Base-by-base conservation (phyloP, 495 filamentous ascomycete genomes). In the Penicillium psychrofluorescens region DNA sequence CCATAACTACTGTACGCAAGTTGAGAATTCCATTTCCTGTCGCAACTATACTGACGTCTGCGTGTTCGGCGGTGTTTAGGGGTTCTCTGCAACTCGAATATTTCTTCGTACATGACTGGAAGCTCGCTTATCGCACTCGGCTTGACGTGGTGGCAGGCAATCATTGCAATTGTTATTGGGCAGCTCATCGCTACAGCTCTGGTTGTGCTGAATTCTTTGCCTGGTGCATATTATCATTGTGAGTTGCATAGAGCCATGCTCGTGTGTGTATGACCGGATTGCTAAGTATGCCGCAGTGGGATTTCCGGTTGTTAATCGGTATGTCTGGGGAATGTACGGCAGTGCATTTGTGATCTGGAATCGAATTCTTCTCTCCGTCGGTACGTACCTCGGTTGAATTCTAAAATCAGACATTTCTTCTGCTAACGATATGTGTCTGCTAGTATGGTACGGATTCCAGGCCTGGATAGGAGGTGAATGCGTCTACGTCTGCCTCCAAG, bases 381-480 rank as follows among this genome's bases (percentile, higher is more conserved):
- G 51, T 55, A 37, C 53, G 55, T 49, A 6, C 2, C 15, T 11
- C 29, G 14, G 11, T 13, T 14, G 8, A 12, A 16, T 4, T 36
- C 22, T 22, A 22, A 22, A 22, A 22, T 22, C 22, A 6, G 22
- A 22, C 2, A 22, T 3, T 22, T 22, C 22, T 22, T 22, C 6
- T 22, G 22, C 22, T 22, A 3, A 22, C 22, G 22, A 22, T 6
- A 2, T 22, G 22, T 22, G 22, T 6, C 22, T 22, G 22, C 22
- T 22, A 22, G 22, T 22, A 2, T 22, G 22, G 22, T 22, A 55
- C 43, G 55, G 41, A 5, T 51, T 61, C 16, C 54, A 58, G 47
- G 43, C 58, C 30, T 61, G 58, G 58, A 53, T 61, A 4, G 58
- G 58, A 15, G 58, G 58, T 12, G 51, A 58, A 46, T 51, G 49